Conservation (phyloP, 306 rosid species). For the Aeschynomene evenia region DNA sequence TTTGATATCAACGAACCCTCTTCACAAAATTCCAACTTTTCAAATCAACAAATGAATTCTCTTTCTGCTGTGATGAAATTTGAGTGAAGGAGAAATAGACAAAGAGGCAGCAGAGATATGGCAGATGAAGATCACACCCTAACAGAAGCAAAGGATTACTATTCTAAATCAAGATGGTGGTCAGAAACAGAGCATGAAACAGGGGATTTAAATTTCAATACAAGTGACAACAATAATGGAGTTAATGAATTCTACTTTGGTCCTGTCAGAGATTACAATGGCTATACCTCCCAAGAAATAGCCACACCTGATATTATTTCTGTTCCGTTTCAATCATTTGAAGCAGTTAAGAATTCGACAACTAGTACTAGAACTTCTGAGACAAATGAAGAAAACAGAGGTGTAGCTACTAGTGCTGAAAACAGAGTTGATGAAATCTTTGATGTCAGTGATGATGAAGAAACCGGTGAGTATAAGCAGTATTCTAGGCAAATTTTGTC, state of each 20-base stretch:
- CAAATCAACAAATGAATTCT: slow-evolving; percentile 37
- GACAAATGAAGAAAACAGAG: slow-evolving; percentile 35
- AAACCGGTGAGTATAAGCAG: background rate
- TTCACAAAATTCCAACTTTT: slow-evolving; percentile 33
- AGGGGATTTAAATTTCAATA: slow-evolving; percentile 31
- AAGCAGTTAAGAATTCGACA: slow-evolving; percentile 16
- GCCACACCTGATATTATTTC: slow-evolving; percentile 57
- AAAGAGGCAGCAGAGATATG: slow-evolving; percentile 36
- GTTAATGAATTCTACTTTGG: slow-evolving; percentile 51
- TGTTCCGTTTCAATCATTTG: slow-evolving; percentile 26
- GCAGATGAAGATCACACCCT: slow-evolving; percentile 41
- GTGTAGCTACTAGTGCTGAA: background rate
- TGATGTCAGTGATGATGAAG: background rate
- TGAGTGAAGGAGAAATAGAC: slow-evolving; percentile 26
- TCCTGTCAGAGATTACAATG: slow-evolving; percentile 43
- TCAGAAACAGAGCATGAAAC: slow-evolving; percentile 42
- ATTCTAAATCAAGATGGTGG: slow-evolving; percentile 35
- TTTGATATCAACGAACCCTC: slow-evolving; percentile 46
- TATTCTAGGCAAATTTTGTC: slow-evolving; percentile 35
- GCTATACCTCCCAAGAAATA: slow-evolving; percentile 29
- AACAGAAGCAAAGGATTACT: slow-evolving; percentile 42
- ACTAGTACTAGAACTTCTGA: slow-evolving; percentile 35
- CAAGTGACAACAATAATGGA: slow-evolving; percentile 22
- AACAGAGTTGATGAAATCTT: background rate
- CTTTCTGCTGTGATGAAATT: slow-evolving; percentile 32